phyloP scores from a whole-genome alignment of 352 stramenopile genomes.

The Pythium rishiriense region DNA sequence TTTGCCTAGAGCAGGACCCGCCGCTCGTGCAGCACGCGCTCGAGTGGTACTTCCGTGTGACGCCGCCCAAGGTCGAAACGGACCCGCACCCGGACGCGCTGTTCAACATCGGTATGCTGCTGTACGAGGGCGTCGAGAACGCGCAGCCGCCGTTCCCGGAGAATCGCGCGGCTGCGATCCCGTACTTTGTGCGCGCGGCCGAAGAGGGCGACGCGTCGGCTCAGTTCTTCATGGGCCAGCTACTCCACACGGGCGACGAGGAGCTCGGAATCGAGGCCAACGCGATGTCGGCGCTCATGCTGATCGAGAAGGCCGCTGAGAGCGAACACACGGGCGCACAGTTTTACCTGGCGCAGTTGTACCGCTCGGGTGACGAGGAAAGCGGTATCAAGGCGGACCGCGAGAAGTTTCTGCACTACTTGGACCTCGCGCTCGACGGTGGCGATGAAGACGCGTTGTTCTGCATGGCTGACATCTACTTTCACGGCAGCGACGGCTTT shows the following conservation, averaged over 20 bases:
- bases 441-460: conserved; percentile 76
- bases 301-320: conserved; percentile 73
- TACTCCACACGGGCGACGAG: conserved; percentile 76
- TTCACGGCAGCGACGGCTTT: conserved; percentile 79
- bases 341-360: conserved; percentile 87
- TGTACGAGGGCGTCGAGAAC: conserved; percentile 75
- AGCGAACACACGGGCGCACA: conserved; percentile 71
- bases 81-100: conserved; percentile 76
- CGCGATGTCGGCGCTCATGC: conserved; percentile 63
- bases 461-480: conserved; percentile 88
- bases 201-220: conserved; percentile 76
- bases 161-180: conserved; percentile 61
- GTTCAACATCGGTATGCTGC: conserved; percentile 83
- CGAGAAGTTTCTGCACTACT: conserved; percentile 59
- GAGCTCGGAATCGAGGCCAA: conserved; percentile 68
- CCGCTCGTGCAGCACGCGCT: conserved; percentile 68
- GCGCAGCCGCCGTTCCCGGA: conserved; percentile 60
- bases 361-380: conserved; percentile 70
- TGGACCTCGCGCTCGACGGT: conserved; percentile 62
- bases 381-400: conserved; percentile 47
- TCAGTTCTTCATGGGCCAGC: conserved; percentile 86
- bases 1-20: conserved; percentile 77
- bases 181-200: conserved; percentile 77
- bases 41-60: conserved; percentile 74
- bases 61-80: conserved; percentile 38